Conservation (phyloP, 1,284 basidiomycete genomes). For the Papiliotrema nemorosa region DNA sequence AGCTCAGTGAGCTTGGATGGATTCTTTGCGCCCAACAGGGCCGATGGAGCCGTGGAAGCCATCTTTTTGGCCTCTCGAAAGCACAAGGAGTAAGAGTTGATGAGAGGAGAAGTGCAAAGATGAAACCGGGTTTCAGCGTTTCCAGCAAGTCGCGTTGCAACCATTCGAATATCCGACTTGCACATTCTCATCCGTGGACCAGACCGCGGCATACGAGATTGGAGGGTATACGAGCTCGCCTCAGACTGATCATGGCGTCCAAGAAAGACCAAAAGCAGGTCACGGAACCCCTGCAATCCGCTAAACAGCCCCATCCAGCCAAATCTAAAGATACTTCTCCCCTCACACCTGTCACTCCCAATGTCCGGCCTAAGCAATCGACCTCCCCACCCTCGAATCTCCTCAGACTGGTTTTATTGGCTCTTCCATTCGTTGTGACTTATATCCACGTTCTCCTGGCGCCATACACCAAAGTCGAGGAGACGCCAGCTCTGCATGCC, state of each 20-base stretch:
- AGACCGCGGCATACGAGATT: too few species aligned
- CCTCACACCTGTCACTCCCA: background rate
- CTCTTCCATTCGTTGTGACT: constrained; percentile 1
- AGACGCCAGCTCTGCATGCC: constrained; percentile 93
- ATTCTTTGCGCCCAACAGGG: background rate
- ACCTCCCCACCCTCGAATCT: background rate
- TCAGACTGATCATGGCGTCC: too few species aligned
- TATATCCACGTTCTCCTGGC: constrained; percentile 63
- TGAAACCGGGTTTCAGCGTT: too few species aligned
- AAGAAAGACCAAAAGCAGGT: too few species aligned
- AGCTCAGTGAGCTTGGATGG: background rate
- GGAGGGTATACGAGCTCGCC: too few species aligned
- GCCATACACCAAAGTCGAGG: constrained; percentile 95
- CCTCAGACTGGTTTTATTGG: background rate
- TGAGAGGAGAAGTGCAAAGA: too few species aligned
- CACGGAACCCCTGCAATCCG: too few species aligned
- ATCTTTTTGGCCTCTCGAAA: too few species aligned
- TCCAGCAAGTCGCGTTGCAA: too few species aligned
- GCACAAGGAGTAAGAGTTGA: background rate
- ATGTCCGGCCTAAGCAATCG: too few species aligned
- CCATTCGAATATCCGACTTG: too few species aligned
- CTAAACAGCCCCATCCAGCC: background rate
- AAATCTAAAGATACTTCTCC: background rate
- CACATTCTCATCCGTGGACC: too few species aligned
- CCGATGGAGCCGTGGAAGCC: background rate